Percentiles rank a stretch among this genome's conserved stretches.
Evolutionary conservation across 2,329 filamentous ascomycete genomes (phyloP).

Genomic region (Aspergillus costaricaensis): DNA sequence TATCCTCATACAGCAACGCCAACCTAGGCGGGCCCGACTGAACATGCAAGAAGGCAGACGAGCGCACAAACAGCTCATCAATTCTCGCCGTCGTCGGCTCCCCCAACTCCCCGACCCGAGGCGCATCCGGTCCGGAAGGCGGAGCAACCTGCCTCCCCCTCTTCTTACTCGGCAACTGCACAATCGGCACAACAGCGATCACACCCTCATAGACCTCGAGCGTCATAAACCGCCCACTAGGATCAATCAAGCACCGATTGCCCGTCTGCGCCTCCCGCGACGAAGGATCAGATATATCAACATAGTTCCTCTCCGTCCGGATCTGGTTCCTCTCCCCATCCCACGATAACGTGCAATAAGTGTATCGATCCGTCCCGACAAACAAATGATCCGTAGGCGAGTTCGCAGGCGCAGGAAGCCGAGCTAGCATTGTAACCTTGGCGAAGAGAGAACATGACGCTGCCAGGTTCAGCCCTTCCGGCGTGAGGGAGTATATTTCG

Average conservation of each 20-base stretch:
- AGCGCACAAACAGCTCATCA: constrained; percentile 67
- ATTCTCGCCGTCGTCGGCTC: constrained; percentile 64
- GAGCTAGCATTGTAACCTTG: constrained; percentile 77
- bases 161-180: constrained; percentile 56
- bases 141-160: constrained; percentile 31
- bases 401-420: constrained; percentile 60
- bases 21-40: constrained; percentile 58
- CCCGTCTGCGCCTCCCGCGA: constrained; percentile 76
- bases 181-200: constrained; percentile 64
- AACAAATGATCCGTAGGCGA: constrained; percentile 82
- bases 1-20: constrained; percentile 67
- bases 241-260: constrained; percentile 82
- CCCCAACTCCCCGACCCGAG: constrained; percentile 58
- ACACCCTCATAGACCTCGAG: constrained; percentile 70
- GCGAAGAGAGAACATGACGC: constrained; percentile 77
- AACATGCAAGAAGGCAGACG: constrained; percentile 65
- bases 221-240: constrained; percentile 68
- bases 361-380: constrained; percentile 83
- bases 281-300: constrained; percentile 62
- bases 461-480: constrained; percentile 62
- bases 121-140: constrained; percentile 28
- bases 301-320: constrained; percentile 59
- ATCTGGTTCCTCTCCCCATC: constrained; percentile 59
- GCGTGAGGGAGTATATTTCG: constrained; percentile 74
- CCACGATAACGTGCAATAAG: constrained; percentile 91